Percentiles rank a stretch among this genome's conserved stretches.
These are phyloP conservation scores for Iris macrosiphon DNA, from an alignment of 106 monocot species.

Conservation along the genomic window DNA sequence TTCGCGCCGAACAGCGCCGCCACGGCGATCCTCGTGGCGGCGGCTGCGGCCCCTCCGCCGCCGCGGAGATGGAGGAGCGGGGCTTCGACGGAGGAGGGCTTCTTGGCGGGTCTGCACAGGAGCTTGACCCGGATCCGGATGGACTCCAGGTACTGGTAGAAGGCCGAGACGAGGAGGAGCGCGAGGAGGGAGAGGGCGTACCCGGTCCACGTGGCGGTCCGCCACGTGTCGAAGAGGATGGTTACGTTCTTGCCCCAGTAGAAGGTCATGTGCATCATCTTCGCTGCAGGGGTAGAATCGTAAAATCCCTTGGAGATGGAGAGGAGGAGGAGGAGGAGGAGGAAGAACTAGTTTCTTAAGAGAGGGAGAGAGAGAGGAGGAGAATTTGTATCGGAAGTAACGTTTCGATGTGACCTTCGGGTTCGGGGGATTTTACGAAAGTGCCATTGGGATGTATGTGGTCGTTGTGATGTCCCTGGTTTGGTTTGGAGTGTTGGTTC, in stretches of 20 bases:
- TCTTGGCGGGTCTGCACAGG: conserved; percentile 18
- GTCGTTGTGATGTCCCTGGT: too few species aligned
- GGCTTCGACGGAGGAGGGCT: conserved; percentile 6
- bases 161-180: conserved; percentile 55
- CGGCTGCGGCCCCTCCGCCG: background rate
- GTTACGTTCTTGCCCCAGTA: conserved; percentile 90
- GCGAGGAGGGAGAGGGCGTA: conserved; percentile 67
- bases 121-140: conserved; percentile 59
- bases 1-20: conserved; percentile 62
- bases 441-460: too few species aligned
- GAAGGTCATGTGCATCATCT: conserved; percentile 99
- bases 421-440: too few species aligned
- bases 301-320: background rate
- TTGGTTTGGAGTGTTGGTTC: too few species aligned
- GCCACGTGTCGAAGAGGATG: conserved; percentile 83
- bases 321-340: too few species aligned
- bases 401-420: too few species aligned
- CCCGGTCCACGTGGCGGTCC: conserved; percentile 47
- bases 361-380: too few species aligned
- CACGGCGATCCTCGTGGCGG: conserved; percentile 21
- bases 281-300: conserved; percentile 1
- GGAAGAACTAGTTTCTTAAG: too few species aligned
- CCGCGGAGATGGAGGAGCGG: conserved; percentile 33
- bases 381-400: too few species aligned
- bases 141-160: conserved; percentile 89